These are phyloP conservation scores for Colletotrichum zoysiae DNA, from an alignment of 2,329 filamentous ascomycete species.

Conservation along the genomic window DNA sequence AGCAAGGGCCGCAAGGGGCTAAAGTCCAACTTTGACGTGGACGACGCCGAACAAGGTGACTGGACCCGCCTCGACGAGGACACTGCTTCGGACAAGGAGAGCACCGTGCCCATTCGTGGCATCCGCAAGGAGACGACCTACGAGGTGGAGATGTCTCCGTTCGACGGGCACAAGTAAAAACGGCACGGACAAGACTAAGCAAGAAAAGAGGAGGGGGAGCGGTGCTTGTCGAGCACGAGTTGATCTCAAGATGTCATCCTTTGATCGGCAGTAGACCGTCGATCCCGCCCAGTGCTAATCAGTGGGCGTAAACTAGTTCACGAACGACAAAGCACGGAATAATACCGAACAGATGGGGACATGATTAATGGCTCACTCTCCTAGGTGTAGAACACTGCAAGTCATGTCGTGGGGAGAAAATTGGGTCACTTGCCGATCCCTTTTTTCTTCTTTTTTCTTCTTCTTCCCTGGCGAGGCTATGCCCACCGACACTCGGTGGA, in stretches of 20 bases:
- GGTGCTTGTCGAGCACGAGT: not conserved
- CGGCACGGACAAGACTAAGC: too few relatives aligned
- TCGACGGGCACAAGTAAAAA: not conserved
- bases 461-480: not conserved
- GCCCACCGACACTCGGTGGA: not conserved
- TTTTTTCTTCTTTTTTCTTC: not conserved
- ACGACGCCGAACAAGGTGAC: slow-evolving; percentile 30
- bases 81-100: slow-evolving; percentile 38
- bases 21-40: slow-evolving; percentile 32
- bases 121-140: slow-evolving; percentile 38
- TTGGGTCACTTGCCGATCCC: not conserved
- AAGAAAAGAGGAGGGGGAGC: not conserved
- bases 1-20: slow-evolving; percentile 32
- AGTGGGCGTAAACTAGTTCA: not conserved
- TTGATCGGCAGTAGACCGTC: not conserved
- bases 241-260: not conserved
- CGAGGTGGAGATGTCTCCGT: slow-evolving; percentile 17
- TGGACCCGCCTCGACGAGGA: slow-evolving; percentile 42
- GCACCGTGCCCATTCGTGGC: slow-evolving; percentile 39
- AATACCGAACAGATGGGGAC: not conserved
- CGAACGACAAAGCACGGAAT: not conserved
- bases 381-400: not conserved
- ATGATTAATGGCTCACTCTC: not conserved
- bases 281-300: not conserved
- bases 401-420: not conserved